Base-by-base conservation (phyloP, 495 filamentous ascomycete genomes). In the Aspergillus steynii region DNA sequence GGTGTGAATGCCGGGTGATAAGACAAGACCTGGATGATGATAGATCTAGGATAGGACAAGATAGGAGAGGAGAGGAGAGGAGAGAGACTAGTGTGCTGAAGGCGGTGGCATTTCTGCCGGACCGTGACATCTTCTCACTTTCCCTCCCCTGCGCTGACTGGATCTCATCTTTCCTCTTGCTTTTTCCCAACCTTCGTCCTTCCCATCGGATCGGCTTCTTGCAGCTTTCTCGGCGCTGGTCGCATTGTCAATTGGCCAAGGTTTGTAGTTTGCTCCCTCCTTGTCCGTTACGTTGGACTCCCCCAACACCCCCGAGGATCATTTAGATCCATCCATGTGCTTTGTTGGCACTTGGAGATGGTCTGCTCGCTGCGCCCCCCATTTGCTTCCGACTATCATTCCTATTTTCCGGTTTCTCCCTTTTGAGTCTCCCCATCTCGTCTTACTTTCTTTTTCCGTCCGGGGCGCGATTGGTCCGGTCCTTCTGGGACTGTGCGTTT, bases 401-500 rank as follows among this genome's bases (percentile, higher is more conserved):
- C 37, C 37, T 42, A 15, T 42, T 42, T 42, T 14, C 37, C 37
- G 37, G 2, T 10, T 42, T 32, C 37, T 61, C 37, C 28, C 58
- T 32, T 34, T 55, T 54, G 12, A 42, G 29, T 56, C 26, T 34
- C 28, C 25, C 15, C 31, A 15, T 46, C 5, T 15, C 28, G 4
- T 5, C 15, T 50, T 42, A 3, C 49, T 37, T 59, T 45, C 31
- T 32, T 59, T 59, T 59, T 59, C 31, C 50, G 37, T 37, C 15
- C 9, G 14, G 26, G 50, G n/a, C 59, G 50, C 42, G 26, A 29
- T 60, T 60, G 37, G 27, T 49, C 29, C 49, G 28, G 32, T 58
- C 29, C 57, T 62, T 60, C 49, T 52, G 50, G 50, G 50, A 55
- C 50, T 37, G 37, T 56, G 29, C 10, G 20, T 20, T 20, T 48